Base-by-base conservation (phyloP, 352 stramenopile species). In the Pythium vanterpoolii region DNA sequence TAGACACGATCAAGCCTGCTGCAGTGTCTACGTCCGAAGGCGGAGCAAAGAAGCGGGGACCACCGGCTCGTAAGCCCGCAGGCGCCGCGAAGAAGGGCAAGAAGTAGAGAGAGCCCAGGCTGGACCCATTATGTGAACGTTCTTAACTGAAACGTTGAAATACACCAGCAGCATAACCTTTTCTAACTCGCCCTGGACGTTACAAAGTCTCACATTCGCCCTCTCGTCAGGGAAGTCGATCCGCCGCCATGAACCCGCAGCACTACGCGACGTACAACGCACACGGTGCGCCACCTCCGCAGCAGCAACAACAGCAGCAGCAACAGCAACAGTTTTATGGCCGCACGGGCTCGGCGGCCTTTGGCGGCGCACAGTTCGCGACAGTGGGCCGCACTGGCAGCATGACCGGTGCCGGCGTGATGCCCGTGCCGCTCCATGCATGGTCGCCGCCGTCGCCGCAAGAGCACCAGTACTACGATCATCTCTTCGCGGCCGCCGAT, bases 401-500 rank as follows among this genome's bases (percentile, higher is more conserved):
- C 60, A 75, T 61, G 51, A 30, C 31, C 28, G 51, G 49, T 33
- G 60, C 38, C 23, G 50, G 46, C 5, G 44, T 51, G 51, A 31
- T 38, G n/a, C 48, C 51, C 13, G 47, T 56, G 10, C 39, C 62
- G 42, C 61, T 90, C 4, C 67, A 83, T 53, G 34, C 56, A 33
- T 95, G 86, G 86, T 61, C 62, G 28, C 83, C 84, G 23, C 71
- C 69, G 30, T 88, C 66, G 5, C 69, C 79, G 2, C 66, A 72
- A 19, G 89, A 97, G 55, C 80, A 81, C 39, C 75, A 90, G 43
- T 97, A 97, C 69, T 98, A 93, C 74, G 80, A 97, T 68, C 62
- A 74, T 56, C 74, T 98, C 26, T 98, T 98, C 65, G 44, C 71
- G 8, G 55, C 77, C n/a, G 93, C 93, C n/a, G 95, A 98, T 65